A percentile compares a stretch with the other conserved stretches of the same genome.
phyloP scores from a whole-genome alignment of 1,284 basidiomycete species.

The Cutaneotrichosporon daszewskae region DNA sequence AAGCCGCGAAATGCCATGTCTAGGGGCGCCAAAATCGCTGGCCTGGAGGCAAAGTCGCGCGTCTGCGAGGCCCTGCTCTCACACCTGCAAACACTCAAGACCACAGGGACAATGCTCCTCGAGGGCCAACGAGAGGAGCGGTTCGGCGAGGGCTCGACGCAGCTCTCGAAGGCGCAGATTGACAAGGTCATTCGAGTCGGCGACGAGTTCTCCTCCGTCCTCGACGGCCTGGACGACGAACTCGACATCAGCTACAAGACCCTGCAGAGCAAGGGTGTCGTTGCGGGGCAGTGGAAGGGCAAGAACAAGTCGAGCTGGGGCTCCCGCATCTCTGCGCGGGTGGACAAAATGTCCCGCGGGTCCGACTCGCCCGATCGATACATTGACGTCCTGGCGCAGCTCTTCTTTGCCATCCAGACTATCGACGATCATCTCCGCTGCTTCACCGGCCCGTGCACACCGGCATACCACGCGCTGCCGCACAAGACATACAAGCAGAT shows the following conservation, averaged over 20 bases:
- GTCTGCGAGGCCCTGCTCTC: constrained; percentile 25
- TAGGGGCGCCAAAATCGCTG: constrained; percentile 50
- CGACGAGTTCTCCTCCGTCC: constrained; percentile 51
- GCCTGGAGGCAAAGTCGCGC: constrained; percentile 33
- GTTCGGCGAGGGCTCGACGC: constrained; percentile 51
- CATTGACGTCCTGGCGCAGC: constrained; percentile 66
- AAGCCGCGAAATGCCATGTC: constrained; percentile 54
- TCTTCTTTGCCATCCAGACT: constrained; percentile 70
- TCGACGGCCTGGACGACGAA: constrained; percentile 73
- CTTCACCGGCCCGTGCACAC: constrained; percentile 55
- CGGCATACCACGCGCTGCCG: constrained; percentile 64
- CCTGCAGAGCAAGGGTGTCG: constrained; percentile 79
- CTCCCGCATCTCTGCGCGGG: constrained; percentile 69
- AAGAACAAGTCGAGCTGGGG: constrained; percentile 65
- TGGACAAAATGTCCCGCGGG: constrained; percentile 86
- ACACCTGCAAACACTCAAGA: constrained; percentile 26
- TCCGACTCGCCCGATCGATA: constrained; percentile 83
- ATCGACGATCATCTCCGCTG: constrained; percentile 82
- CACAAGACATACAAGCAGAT: constrained; percentile 59
- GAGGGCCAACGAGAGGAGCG: constrained; percentile 49
- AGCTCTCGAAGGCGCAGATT: constrained; percentile 8
- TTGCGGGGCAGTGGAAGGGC: constrained; percentile 56
- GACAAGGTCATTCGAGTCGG: constrained; percentile 52
- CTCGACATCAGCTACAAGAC: constrained; percentile 82
- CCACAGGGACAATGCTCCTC: constrained; percentile 53